A percentile compares a stretch with the other conserved stretches of the same genome.
These are phyloP conservation scores for Ustilago xerochloae DNA, from an alignment of 1,284 basidiomycete genomes.

Conservation along the genomic window DNA sequence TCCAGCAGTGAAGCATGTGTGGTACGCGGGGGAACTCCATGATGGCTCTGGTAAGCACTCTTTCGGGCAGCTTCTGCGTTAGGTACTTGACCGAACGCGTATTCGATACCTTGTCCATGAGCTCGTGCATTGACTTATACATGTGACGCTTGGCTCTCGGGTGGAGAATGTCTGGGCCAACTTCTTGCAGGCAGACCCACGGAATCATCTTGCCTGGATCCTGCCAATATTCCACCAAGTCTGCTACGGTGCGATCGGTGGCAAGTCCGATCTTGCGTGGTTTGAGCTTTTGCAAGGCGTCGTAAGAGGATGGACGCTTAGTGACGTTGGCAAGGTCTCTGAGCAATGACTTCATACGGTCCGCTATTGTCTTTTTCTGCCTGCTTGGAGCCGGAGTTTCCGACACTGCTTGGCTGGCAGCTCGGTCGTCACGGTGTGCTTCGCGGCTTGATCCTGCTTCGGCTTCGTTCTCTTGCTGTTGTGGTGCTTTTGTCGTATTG, in stretches of 20 bases:
- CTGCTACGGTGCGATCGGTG: slow-evolving; percentile 8
- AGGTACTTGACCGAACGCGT: slow-evolving; percentile 22
- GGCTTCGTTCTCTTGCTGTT: background rate
- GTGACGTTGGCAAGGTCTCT: slow-evolving; percentile 20
- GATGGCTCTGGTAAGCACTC: slow-evolving; percentile 22
- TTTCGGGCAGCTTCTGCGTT: slow-evolving; percentile 12
- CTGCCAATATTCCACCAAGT: slow-evolving; percentile 38
- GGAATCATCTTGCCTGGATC: slow-evolving; percentile 38
- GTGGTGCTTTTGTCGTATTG: no score
- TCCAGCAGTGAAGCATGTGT: slow-evolving; percentile 43
- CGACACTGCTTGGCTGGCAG: slow-evolving; percentile 9
- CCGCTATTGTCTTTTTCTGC: slow-evolving; percentile 17
- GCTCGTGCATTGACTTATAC: slow-evolving; percentile 23
- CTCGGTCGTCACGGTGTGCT: background rate
- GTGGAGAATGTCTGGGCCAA: slow-evolving; percentile 28
- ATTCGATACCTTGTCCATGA: slow-evolving; percentile 23
- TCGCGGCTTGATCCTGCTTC: background rate
- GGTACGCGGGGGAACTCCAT: slow-evolving; percentile 45
- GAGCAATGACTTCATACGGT: slow-evolving; percentile 33
- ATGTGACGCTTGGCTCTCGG: slow-evolving; percentile 15
- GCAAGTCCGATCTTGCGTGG: slow-evolving; percentile 6
- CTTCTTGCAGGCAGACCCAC: slow-evolving; percentile 31
- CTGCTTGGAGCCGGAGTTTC: slow-evolving; percentile 4
- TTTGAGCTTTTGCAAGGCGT: slow-evolving; percentile 27
- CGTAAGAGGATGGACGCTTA: slow-evolving; percentile 22